These are phyloP conservation scores for Eucalyptus pauciflora DNA, from an alignment of 345 rosid species.

Conservation along the genomic window DNA sequence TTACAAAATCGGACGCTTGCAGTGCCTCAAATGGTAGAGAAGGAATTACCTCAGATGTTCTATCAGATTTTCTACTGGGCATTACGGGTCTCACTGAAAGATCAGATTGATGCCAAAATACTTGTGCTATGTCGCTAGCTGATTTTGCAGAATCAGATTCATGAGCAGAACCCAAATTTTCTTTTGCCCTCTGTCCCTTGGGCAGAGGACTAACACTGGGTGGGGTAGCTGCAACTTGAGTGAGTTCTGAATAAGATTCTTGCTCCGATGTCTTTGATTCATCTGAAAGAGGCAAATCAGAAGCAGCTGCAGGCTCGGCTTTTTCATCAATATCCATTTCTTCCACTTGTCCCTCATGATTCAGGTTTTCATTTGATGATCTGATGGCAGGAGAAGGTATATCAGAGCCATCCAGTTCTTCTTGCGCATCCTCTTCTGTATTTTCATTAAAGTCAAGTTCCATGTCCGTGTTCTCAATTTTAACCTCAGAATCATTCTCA, in stretches of 20 bases:
- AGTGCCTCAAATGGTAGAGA: constrained; percentile 72
- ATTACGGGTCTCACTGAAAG: constrained; percentile 95
- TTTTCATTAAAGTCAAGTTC: constrained; percentile 96
- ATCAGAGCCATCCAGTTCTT: constrained; percentile 62
- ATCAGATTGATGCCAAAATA: constrained; percentile 93
- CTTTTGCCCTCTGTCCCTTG: constrained; percentile 51
- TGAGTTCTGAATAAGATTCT: constrained; percentile 41
- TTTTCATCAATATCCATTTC: constrained; percentile 24
- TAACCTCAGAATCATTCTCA: constrained; percentile 81
- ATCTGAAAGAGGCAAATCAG: constrained; percentile 25
- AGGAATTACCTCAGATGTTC: constrained; percentile 42
- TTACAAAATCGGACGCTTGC: constrained; percentile 65
- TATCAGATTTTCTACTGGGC: constrained; percentile 92
- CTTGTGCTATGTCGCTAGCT: constrained; percentile 42
- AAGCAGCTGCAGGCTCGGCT: constrained; percentile 19
- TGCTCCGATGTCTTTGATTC: constrained; percentile 40
- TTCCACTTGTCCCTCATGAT: constrained; percentile 19
- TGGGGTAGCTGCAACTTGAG: constrained; percentile 49
- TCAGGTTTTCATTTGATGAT: constrained; percentile 9
- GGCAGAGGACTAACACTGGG: constrained; percentile 58
- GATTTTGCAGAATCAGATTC: constrained; percentile 54
- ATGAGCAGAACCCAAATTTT: constrained; percentile 25
- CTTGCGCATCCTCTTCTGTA: constrained; percentile 62
- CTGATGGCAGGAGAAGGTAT: constrained; percentile 26
- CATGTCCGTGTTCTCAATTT: constrained; percentile 93